A percentile compares a stretch with the other conserved stretches of the same genome.
These are phyloP conservation scores for Eleusine indica DNA, from an alignment of 176 grass and related monocot genomes.

Conservation along the genomic window DNA sequence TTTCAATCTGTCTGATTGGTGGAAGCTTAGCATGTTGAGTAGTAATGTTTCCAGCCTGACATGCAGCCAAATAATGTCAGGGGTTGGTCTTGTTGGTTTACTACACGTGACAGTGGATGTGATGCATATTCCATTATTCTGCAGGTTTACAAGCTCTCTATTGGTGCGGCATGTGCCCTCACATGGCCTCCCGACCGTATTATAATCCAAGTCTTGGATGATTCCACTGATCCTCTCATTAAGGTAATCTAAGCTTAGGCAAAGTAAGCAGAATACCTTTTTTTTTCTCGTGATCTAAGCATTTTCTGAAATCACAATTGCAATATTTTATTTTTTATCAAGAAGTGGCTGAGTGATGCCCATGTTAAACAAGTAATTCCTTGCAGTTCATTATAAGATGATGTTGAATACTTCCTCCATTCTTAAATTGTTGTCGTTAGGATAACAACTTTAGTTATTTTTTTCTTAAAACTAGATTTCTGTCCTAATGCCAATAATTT, in stretches of 20 bases:
- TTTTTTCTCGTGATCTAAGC: neutral
- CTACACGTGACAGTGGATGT: slow-evolving; percentile 26
- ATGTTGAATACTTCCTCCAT: neutral
- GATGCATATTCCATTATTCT: slow-evolving; percentile 21
- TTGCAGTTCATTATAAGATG: neutral
- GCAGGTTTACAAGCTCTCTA: slow-evolving; percentile 77
- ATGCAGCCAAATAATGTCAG: slow-evolving; percentile 5
- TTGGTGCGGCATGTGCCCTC: slow-evolving; percentile 68
- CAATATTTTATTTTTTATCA: neutral
- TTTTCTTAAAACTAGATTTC: too few species aligned
- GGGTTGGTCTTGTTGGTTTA: neutral
- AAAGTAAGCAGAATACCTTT: neutral
- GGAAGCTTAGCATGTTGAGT: neutral
- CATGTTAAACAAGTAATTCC: neutral
- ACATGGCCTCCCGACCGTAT: slow-evolving; percentile 73
- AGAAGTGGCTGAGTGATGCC: neutral
- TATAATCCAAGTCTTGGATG: slow-evolving; percentile 81
- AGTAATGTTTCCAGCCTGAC: slow-evolving; percentile 21
- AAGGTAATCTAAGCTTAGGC: slow-evolving; percentile 45
- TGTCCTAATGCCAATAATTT: too few species aligned
- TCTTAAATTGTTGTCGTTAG: too few species aligned
- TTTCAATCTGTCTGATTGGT: neutral
- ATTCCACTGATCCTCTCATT: slow-evolving; percentile 71
- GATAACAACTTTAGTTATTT: too few species aligned
- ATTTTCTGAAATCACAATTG: neutral